These are phyloP conservation scores for Paragyromitra xinjiangensis DNA, from an alignment of 495 filamentous ascomycete species.

Conservation along the genomic window DNA sequence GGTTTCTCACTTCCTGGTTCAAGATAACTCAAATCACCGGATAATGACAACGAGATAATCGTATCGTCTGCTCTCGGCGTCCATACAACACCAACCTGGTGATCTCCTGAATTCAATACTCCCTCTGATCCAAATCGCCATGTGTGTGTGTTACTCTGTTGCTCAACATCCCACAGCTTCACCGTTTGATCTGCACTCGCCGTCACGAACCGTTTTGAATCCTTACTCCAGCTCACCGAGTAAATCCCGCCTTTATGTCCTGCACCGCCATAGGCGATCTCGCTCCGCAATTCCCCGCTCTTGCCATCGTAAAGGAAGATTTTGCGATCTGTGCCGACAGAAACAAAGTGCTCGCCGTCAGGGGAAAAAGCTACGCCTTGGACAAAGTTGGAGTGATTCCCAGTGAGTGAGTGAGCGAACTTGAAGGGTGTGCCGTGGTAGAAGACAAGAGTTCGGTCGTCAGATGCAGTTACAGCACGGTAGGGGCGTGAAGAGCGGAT, in stretches of 20 bases:
- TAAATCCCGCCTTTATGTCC: conserved; percentile 92
- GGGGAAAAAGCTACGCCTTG: conserved; percentile 90
- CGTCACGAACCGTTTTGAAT: conserved; percentile 89
- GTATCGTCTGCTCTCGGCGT: conserved; percentile 82
- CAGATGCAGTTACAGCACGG: conserved; percentile 86
- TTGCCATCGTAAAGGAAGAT: conserved; percentile 97
- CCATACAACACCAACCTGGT: conserved; percentile 96
- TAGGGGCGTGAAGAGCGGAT: conserved; percentile 89
- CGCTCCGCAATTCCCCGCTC: conserved; percentile 79
- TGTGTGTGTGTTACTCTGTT: conserved; percentile 75
- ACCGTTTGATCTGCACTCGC: conserved; percentile 94
- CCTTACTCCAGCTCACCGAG: conserved; percentile 84
- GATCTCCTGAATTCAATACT: conserved; percentile 74
- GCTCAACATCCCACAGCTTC: conserved; percentile 85
- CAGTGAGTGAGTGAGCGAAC: conserved; percentile 77
- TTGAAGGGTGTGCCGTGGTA: conserved; percentile 95
- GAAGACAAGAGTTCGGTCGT: conserved; percentile 89
- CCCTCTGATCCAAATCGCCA: conserved; percentile 91
- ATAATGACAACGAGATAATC: conserved; percentile 86
- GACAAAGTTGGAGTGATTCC: conserved; percentile 85
- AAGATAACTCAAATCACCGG: conserved; percentile 90
- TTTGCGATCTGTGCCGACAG: conserved; percentile 84
- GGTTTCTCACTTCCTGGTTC: conserved; percentile 73
- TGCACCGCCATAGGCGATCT: conserved; percentile 76
- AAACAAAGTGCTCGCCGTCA: conserved; percentile 83